Percentiles rank a stretch among this genome's conserved stretches.
These are phyloP conservation scores for Annulohypoxylon stygium DNA, from an alignment of 495 filamentous ascomycete species.

Conservation along the genomic window DNA sequence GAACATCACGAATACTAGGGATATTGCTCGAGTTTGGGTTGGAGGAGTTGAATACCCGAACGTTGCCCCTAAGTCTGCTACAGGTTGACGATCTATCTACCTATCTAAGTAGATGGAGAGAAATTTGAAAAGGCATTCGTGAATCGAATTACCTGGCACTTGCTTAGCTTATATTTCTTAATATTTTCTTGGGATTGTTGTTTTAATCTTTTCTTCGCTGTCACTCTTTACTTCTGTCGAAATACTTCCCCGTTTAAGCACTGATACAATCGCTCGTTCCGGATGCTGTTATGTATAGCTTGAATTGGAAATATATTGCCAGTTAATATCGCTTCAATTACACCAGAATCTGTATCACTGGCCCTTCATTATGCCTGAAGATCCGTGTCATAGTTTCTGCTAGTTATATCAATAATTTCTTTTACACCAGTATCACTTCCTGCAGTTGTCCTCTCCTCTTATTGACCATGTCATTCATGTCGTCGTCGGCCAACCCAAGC, in stretches of 20 bases:
- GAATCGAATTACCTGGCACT: background rate
- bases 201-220: no score
- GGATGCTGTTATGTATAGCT: no score
- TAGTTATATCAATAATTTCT: no score
- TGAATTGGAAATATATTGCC: background rate
- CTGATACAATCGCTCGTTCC: no score
- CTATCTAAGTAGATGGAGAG: background rate
- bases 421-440: background rate
- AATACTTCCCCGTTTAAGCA: no score
- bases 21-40: constrained; percentile 54
- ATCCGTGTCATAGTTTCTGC: no score
- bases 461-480: background rate
- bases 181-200: background rate
- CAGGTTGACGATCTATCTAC: background rate
- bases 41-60: constrained; percentile 51
- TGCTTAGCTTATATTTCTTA: background rate
- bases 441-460: background rate
- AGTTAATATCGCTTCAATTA: background rate
- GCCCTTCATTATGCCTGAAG: no score
- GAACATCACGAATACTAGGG: constrained; percentile 54
- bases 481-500: background rate
- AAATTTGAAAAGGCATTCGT: background rate
- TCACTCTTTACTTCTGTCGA: no score
- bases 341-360: no score
- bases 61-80: constrained; percentile 22